These are phyloP conservation scores for Tricholomella constricta DNA, from an alignment of 768 basidiomycete genomes.

Conservation along the genomic window DNA sequence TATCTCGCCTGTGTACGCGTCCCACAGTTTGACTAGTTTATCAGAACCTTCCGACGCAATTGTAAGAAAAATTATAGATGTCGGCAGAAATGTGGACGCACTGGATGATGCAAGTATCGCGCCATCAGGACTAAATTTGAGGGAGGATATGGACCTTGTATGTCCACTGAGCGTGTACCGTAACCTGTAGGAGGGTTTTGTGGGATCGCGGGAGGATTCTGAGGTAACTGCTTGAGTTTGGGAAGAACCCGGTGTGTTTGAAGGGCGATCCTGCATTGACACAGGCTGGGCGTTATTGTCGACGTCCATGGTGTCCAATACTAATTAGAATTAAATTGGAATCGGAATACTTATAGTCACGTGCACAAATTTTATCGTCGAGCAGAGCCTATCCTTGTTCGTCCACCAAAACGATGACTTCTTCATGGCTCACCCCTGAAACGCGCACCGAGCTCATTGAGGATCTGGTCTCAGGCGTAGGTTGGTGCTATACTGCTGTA, in stretches of 20 bases:
- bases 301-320: slow-evolving; percentile 9
- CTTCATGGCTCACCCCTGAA: slow-evolving; percentile 72
- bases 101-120: slow-evolving; percentile 80
- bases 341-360: slow-evolving; percentile 8
- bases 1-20: slow-evolving; percentile 70
- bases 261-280: background rate
- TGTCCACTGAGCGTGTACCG: slow-evolving; percentile 80
- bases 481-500: slow-evolving; percentile 43
- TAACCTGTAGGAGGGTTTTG: slow-evolving; percentile 54
- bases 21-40: slow-evolving; percentile 82
- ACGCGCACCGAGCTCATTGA: slow-evolving; percentile 88
- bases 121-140: slow-evolving; percentile 91
- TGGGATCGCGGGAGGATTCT: slow-evolving; percentile 2
- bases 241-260: background rate
- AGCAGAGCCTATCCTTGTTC: background rate
- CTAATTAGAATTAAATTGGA: background rate
- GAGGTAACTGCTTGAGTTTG: background rate
- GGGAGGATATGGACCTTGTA: slow-evolving; percentile 73
- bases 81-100: slow-evolving; percentile 40
- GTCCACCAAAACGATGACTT: slow-evolving; percentile 41
- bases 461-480: slow-evolving; percentile 87
- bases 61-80: slow-evolving; percentile 21
- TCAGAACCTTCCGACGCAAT: slow-evolving; percentile 68
- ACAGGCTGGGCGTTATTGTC: background rate
- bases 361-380: slow-evolving; percentile 24